A percentile compares a stretch with the other conserved stretches of the same genome.
These are phyloP conservation scores for Gaeumannomyces sp. DNA, from an alignment of 2,329 filamentous ascomycete genomes.

Conservation along the genomic window DNA sequence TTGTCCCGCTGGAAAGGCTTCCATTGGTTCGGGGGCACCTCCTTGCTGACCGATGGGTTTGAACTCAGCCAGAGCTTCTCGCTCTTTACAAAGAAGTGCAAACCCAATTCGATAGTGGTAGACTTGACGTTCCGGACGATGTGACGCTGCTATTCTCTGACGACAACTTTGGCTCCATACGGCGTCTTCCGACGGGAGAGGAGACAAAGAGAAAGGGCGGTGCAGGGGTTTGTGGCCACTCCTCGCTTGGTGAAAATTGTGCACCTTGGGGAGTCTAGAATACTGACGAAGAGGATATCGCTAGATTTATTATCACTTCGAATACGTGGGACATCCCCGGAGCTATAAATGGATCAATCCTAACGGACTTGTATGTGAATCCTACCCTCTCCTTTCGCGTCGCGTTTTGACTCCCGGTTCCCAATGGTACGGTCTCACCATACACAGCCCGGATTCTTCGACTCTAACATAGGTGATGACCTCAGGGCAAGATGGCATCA, in stretches of 20 bases:
- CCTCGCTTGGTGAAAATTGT: not conserved
- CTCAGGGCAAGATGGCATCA: constrained; percentile 39
- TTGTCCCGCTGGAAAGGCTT: not conserved
- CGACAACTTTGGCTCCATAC: constrained; percentile 56
- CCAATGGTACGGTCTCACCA: too few species aligned
- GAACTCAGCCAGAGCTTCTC: constrained; percentile 43
- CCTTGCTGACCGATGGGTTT: not conserved
- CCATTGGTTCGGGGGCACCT: not conserved
- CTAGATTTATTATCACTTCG: constrained; percentile 47
- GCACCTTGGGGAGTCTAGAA: not conserved
- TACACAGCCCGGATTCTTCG: too few species aligned
- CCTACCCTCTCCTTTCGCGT: not conserved
- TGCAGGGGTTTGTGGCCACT: constrained; percentile 38
- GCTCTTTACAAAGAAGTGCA: constrained; percentile 62
- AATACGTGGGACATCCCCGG: constrained; percentile 56
- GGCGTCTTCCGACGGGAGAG: constrained; percentile 46
- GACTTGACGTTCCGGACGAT: constrained; percentile 50
- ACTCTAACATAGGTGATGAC: not conserved
- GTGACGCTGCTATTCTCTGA: constrained; percentile 57
- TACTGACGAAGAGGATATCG: not conserved
- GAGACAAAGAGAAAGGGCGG: constrained; percentile 49
- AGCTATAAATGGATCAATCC: constrained; percentile 59
- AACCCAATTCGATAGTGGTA: constrained; percentile 53
- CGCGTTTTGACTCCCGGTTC: not conserved
- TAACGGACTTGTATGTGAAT: constrained; percentile 26